Evolutionary conservation across 371 early-diverging fungal genomes (phyloP), one percentile per base, ranked within the genome.

Genomic region (Aphelidium insulamus): DNA sequence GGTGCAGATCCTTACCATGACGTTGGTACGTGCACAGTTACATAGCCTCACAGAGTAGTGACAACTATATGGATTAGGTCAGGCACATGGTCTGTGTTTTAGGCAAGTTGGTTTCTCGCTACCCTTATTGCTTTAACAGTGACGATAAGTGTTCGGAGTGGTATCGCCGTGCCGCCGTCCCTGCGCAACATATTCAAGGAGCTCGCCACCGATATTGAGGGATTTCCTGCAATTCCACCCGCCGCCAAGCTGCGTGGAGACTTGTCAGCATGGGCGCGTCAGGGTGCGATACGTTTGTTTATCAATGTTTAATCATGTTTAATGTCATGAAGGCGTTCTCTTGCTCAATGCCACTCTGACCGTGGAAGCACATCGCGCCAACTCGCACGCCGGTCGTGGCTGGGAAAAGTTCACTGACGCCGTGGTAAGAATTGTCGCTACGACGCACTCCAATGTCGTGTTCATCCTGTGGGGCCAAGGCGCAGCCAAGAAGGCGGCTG

Each of bases 401-500:
- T 98, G 98, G 98, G 72, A 78, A 35, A 47, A 53, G 26, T 72
- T 98, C 45, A 92, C 95, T 15, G 79, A 94, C 46, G 64, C 72
- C 2, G 69, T 92, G 14, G 64, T 98, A 26, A 44, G 55, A 9
- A 51, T 71, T 28, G 47, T 98, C 30, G 79, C 67, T 46, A 54
- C 63, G 12, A 52, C 57, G 21, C 53, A 59, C 4, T 37, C 41
- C 1, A 52, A 71, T 29, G 63, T 90, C 11, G 97, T 94, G 25
- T 98, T 98, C 55, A 70, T 98, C 55, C 62, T 95, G n/a, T 95
- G 97, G 97, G 98, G 98, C n/a, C 41, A 48, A 4, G 62, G 72
- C 50, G 90, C 92, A 8, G 74, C 78, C 40, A 68, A 72, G 52
- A 79, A 83, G 34, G 72, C 69, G 5, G 46, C 54, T 0, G 43